A percentile compares a stretch with the other conserved stretches of the same genome.
Conservation (phyloP, 116 monocot genomes). For the Trichopus zeylanicus region DNA sequence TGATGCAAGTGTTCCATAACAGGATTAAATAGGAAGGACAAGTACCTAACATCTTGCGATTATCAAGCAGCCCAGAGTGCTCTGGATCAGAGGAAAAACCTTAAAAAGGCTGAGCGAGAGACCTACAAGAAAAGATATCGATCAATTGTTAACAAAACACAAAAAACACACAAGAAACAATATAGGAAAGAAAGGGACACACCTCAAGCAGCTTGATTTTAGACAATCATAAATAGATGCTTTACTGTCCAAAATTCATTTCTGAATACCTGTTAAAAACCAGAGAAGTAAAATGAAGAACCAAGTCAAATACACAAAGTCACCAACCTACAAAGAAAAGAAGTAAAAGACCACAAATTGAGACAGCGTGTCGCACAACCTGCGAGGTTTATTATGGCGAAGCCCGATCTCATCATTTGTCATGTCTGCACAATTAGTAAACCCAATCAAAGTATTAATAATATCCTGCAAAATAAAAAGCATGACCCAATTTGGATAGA, state of each 20-base stretch:
- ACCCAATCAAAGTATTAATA: background rate
- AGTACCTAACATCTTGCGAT: constrained; percentile 22
- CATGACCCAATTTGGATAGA: background rate
- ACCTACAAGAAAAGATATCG: constrained; percentile 16
- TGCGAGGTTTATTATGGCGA: constrained; percentile 88
- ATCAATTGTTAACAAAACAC: background rate
- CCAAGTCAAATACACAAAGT: background rate
- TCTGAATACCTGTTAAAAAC: constrained; percentile 62
- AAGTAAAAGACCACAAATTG: background rate
- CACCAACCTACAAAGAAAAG: background rate
- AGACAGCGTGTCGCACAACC: constrained; percentile 26
- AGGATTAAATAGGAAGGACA: background rate
- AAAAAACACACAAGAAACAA: background rate
- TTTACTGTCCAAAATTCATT: constrained; percentile 93
- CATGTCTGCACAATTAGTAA: constrained; percentile 25
- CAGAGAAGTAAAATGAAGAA: background rate
- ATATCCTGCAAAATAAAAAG: background rate
- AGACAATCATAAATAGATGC: constrained; percentile 17
- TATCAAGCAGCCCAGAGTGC: constrained; percentile 36
- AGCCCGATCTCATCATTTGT: constrained; percentile 70
- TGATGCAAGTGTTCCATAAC: background rate
- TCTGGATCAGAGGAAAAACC: constrained; percentile 37
- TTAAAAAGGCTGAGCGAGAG: constrained; percentile 25
- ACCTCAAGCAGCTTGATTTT: constrained; percentile 56
- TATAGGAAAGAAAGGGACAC: background rate